Percentiles rank a stretch among this genome's conserved stretches.
Conservation (phyloP, 176 grass and related monocot genomes). For the Raddia guianensis region DNA sequence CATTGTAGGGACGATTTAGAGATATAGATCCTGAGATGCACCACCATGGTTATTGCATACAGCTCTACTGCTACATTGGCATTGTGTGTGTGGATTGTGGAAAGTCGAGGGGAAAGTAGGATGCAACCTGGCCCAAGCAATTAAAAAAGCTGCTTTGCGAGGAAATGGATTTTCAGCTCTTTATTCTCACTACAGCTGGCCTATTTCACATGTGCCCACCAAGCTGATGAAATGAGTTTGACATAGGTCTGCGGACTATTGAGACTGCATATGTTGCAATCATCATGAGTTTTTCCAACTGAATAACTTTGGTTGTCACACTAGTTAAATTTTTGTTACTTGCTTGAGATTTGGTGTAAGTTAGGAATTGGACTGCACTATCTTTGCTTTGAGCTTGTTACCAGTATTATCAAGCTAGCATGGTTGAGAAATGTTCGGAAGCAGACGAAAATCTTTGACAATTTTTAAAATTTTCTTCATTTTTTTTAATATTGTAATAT, state of each 20-base stretch:
- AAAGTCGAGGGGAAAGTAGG: slow-evolving; percentile 24
- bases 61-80: not conserved
- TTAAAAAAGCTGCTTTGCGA: slow-evolving; percentile 45
- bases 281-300: slow-evolving; percentile 34
- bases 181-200: slow-evolving; percentile 50
- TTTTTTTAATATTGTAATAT: not conserved
- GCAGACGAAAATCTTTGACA: not conserved
- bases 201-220: slow-evolving; percentile 42
- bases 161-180: slow-evolving; percentile 28
- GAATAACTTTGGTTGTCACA: slow-evolving; percentile 27
- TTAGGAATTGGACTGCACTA: not conserved
- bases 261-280: slow-evolving; percentile 37
- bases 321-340: slow-evolving; percentile 5
- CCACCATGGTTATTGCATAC: slow-evolving; percentile 15
- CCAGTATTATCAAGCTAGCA: slow-evolving; percentile 3
- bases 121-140: slow-evolving; percentile 24
- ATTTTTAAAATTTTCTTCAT: not conserved
- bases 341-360: not conserved
- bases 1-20: slow-evolving; percentile 23
- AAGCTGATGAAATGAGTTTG: slow-evolving; percentile 40
- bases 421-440: slow-evolving; percentile 31
- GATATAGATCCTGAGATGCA: not conserved
- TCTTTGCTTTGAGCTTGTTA: slow-evolving; percentile 23
- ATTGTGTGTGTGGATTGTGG: not conserved
- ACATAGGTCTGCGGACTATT: slow-evolving; percentile 31